Evolutionary conservation across 306 rosid species (phyloP).

Genomic region (Sicyos baderoa): DNA sequence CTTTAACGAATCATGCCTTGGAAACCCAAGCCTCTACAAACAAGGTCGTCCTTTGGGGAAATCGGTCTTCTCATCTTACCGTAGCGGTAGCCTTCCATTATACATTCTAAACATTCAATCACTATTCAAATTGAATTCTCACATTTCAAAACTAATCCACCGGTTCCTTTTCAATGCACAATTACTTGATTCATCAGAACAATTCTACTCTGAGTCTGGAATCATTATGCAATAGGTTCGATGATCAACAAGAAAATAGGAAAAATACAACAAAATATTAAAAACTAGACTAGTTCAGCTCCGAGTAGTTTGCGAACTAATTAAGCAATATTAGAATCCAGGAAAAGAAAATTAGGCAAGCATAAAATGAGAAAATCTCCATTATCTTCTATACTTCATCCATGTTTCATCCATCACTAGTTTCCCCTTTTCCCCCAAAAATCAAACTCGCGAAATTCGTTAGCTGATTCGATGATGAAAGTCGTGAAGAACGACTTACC

Average conservation of each 20-base stretch:
- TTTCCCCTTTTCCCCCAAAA: constrained; percentile 6
- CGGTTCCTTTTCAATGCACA: not conserved
- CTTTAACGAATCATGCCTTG: no score
- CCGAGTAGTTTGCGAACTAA: not conserved
- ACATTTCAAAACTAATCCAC: not conserved
- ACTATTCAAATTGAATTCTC: not conserved
- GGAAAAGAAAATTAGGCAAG: not conserved
- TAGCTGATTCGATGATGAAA: constrained; percentile 3
- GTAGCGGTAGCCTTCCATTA: not conserved
- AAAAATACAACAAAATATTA: not conserved
- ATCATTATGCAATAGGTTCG: not conserved
- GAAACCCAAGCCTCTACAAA: no score
- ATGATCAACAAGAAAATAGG: not conserved
- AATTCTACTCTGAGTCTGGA: not conserved
- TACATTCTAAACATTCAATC: not conserved
- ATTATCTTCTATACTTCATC: not conserved
- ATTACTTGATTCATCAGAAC: not conserved
- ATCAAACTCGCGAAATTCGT: not conserved
- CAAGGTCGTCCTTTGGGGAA: not conserved
- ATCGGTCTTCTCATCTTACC: not conserved
- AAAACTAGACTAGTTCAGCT: not conserved
- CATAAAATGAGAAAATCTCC: not conserved
- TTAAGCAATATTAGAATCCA: not conserved
- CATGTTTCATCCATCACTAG: not conserved
- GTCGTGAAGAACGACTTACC: not conserved